Evolutionary conservation across 1,139 yeast species (phyloP).

Genomic region (Magnusiomyces ingens): DNA sequence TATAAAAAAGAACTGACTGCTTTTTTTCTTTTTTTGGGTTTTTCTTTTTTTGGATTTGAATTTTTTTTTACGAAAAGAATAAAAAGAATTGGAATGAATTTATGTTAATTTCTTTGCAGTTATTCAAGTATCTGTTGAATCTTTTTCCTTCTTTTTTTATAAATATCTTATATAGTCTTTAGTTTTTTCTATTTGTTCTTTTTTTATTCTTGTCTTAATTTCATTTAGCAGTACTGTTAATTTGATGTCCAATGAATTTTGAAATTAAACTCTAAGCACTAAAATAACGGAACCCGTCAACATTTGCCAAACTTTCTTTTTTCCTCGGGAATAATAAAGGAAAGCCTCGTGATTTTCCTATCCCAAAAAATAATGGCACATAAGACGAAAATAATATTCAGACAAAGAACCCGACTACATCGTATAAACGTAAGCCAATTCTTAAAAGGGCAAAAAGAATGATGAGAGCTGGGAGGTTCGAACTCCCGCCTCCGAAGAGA

Average conservation of each 20-base stretch:
- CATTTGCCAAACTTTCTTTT: no score
- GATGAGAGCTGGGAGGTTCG: constrained; percentile 34
- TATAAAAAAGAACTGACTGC: no score
- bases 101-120: no score
- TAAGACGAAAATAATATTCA: background rate
- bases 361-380: background rate
- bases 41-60: no score
- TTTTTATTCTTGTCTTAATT: background rate
- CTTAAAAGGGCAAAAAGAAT: constrained; percentile 8
- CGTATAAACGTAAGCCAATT: background rate
- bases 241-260: background rate
- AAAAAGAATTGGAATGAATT: no score
- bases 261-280: background rate
- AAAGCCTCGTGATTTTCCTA: background rate
- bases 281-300: background rate
- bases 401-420: background rate
- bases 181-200: background rate
- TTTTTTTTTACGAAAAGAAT: no score
- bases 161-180: background rate
- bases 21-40: no score
- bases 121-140: no score
- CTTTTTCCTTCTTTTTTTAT: no score
- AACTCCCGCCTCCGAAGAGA: constrained; percentile 35
- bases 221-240: background rate
- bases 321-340: background rate